Base-by-base conservation (phyloP, 306 rosid genomes). In the Delonix regia region DNA sequence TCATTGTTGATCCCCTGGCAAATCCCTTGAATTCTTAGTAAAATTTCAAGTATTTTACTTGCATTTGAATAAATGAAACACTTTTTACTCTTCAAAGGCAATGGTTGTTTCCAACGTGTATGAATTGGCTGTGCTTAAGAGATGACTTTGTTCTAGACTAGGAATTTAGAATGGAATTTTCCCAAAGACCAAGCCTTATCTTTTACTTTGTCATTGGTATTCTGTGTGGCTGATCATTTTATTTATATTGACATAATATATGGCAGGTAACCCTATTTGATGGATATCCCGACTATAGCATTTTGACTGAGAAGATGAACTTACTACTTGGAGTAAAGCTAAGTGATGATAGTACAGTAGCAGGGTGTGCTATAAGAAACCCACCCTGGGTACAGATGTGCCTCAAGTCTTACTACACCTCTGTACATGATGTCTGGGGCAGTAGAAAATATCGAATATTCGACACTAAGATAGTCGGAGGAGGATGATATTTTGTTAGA, bases 301-400 rank as follows among this genome's bases (percentile, higher is more conserved):
- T 16, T 21, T 48, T 88, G 83, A 79, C 53, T 16, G 65, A 45
- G 45, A 92, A 88, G 74, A 62, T 86, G 33, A 82, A 92, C 67
- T 49, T 7, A 25, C 59, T 94, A 38, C 85, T 92, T 21, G 98
- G 97, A 73, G 67, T 78, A n/a, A 18, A 69, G 5, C 74, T 60
- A 70, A 22, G 41, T 52, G 42, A 53, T 25, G 75, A 71, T 22
- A 60, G 73, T 10, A 21, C 14, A 71, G 81, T 27, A 64, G 18
- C 25, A 4, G 49, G 53, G 2, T 69, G 72, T 65, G 14, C 63
- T 75, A 25, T 63, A 27, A 88, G 97, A 81, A 83, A 90, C 73
- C 99, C 97, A 4, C 92, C 93, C 10, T 94, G 99, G 99, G 77
- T 88, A 15, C 75, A 33, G n/a, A 39, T 90, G 45, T 89, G 92